A percentile compares a stretch with the other conserved stretches of the same genome.
Evolutionary conservation across 257 asterid genomes (phyloP).

Genomic region (Przewalskia tangutica): DNA sequence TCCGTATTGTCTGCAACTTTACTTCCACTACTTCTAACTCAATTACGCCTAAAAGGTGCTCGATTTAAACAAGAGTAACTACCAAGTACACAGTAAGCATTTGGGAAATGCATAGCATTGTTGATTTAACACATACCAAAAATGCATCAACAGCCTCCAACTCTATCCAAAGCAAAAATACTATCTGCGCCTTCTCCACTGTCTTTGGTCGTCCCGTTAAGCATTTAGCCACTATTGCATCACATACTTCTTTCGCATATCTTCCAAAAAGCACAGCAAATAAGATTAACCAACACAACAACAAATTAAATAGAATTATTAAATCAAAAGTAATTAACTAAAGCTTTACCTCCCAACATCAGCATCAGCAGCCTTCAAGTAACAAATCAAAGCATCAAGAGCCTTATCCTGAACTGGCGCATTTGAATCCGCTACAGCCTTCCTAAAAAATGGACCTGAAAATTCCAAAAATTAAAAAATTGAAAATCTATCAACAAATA

Average conservation of each 20-base stretch:
- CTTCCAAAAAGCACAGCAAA: slow-evolving; percentile 23
- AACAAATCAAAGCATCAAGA: slow-evolving; percentile 88
- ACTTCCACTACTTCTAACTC: not conserved
- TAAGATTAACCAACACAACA: not conserved
- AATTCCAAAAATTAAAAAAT: not conserved
- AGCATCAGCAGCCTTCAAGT: slow-evolving; percentile 87
- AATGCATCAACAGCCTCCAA: slow-evolving; percentile 93
- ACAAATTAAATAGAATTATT: not conserved
- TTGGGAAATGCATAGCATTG: not conserved
- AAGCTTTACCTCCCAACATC: slow-evolving; percentile 75
- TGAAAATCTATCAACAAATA: slow-evolving; percentile 24
- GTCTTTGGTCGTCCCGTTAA: slow-evolving; percentile 95
- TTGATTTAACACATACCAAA: slow-evolving; percentile 48
- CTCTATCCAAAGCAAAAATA: slow-evolving; percentile 90
- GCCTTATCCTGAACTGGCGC: slow-evolving; percentile 99
- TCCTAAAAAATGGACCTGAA: slow-evolving; percentile 74
- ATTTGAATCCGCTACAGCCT: slow-evolving; percentile 79
- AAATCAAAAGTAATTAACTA: slow-evolving; percentile 1
- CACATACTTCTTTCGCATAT: slow-evolving; percentile 92
- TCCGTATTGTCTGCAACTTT: not conserved
- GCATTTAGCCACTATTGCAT: slow-evolving; percentile 87
- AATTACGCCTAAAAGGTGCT: not conserved
- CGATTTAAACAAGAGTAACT: not conserved
- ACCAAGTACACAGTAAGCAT: not conserved
- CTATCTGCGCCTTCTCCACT: slow-evolving; percentile 88